Base-by-base conservation (phyloP, 1,284 basidiomycete species). In the Puccinia triticina region DNA sequence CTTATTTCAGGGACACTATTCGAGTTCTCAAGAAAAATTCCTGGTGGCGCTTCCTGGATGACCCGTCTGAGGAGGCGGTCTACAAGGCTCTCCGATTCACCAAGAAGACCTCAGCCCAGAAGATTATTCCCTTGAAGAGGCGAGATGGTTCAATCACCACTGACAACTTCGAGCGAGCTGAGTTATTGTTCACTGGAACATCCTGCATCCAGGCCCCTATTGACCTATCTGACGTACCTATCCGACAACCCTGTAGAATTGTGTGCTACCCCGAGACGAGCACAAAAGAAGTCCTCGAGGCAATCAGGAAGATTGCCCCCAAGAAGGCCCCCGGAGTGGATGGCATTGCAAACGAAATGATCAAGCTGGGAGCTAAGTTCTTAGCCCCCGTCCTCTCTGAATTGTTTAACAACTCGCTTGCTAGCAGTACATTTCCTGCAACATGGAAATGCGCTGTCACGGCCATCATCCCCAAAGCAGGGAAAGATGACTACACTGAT, bases 291-390 rank as follows among this genome's bases (percentile, higher is more conserved):
- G 48, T 74, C 1, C 40, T 23, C 3, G 4, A 1, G 5, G 18
- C 23, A 16, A 74, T 74, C 12, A 3, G 11, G 4, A 74, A 53
- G 21, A 55, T 74, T 3, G 5, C 10, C 5, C 26, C 48, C 3
- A 53, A 57, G 48, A 74, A 74, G 50, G 72, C 72, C 48, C 72
- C 72, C 1, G 72, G 72, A 3, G 18, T 57, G 2, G 72, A 74
- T 57, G 72, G 72, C 5, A 74, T 55, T 12, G 29, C 43, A 26
- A 74, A 74, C 32, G 50, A 55, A 23, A n/a, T 53, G 43, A 1
- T 74, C 3, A 74, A 74, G 23, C n/a, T 74, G 10, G 21, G 37
- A 16, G 29, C 61, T 40, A 2, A 43, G 10, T 26, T 8, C 10
- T 10, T 71, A 16, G 32, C 40, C 12, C 46, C 37, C 16, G 3